Evolutionary conservation across 768 basidiomycete species (phyloP).

Genomic region (Boletus sp.): DNA sequence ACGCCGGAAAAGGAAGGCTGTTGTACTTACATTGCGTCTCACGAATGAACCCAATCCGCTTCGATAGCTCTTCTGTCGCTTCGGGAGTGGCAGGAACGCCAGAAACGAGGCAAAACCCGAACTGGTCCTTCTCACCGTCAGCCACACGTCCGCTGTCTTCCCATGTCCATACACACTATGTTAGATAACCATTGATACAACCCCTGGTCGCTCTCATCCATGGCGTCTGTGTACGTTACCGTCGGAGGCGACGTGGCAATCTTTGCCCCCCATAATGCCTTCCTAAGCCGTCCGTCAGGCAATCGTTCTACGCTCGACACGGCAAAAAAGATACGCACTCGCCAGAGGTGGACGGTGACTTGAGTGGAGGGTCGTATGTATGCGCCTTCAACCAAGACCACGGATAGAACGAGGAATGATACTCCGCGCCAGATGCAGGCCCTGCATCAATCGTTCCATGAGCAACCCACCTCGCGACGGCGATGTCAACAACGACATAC

Average conservation of each 20-base stretch:
- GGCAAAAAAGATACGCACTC: conserved; percentile 44
- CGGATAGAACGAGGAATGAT: conserved; percentile 82
- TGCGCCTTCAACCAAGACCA: conserved; percentile 80
- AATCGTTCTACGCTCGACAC: not conserved
- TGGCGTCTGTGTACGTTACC: conserved; percentile 69
- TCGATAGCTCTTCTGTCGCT: conserved; percentile 76
- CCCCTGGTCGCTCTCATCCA: conserved; percentile 61
- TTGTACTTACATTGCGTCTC: conserved; percentile 66
- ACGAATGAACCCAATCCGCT: conserved; percentile 83
- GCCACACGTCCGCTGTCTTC: not conserved
- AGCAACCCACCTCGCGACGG: not conserved
- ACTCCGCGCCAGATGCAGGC: conserved; percentile 33
- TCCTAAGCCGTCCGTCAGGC: conserved; percentile 35
- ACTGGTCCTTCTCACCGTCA: conserved; percentile 58
- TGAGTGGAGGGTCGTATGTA: conserved; percentile 73
- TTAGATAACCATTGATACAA: conserved; percentile 80
- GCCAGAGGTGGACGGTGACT: conserved; percentile 11
- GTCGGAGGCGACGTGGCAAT: conserved; percentile 76
- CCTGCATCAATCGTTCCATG: conserved; percentile 14
- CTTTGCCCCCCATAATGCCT: conserved; percentile 77
- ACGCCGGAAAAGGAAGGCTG: not conserved
- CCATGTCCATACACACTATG: conserved; percentile 51
- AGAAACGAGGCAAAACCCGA: conserved; percentile 85
- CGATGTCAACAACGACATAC: conserved; percentile 41
- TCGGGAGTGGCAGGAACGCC: conserved; percentile 80